Conservation (phyloP, 495 filamentous ascomycete species). For the Lophium mytilinum region DNA sequence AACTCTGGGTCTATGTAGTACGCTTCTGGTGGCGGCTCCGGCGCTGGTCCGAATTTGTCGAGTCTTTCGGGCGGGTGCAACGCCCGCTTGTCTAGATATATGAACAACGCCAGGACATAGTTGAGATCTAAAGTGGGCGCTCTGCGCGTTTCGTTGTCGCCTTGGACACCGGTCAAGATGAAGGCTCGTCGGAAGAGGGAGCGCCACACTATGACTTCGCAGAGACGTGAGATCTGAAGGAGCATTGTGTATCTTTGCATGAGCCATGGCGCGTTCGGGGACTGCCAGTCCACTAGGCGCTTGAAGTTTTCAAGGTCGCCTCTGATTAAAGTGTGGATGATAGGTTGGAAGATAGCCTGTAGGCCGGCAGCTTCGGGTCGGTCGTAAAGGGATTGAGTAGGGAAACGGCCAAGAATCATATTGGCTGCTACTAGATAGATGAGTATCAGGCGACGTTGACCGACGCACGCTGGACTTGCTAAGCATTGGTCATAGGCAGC, state of each 20-base stretch:
- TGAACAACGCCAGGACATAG: constrained; percentile 45
- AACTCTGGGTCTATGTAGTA: constrained; percentile 41
- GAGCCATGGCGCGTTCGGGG: constrained; percentile 54
- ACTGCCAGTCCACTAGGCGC: constrained; percentile 44
- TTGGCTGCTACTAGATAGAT: constrained; percentile 78
- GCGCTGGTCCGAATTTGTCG: constrained; percentile 6
- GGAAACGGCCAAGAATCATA: constrained; percentile 79
- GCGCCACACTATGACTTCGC: constrained; percentile 78
- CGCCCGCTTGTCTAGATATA: constrained; percentile 28
- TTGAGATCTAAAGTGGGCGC: constrained; percentile 51
- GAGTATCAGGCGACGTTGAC: constrained; percentile 71
- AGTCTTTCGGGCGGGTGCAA: constrained; percentile 1
- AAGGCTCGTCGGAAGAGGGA: constrained; percentile 73
- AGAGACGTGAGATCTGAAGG: constrained; percentile 60
- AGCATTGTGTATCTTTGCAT: constrained; percentile 59
- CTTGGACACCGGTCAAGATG: constrained; percentile 48
- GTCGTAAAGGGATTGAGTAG: constrained; percentile 53
- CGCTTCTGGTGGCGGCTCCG: not conserved
- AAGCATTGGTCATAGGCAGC: constrained; percentile 72
- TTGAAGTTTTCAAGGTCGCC: constrained; percentile 77
- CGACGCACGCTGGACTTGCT: constrained; percentile 45
- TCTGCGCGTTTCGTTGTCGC: constrained; percentile 39
- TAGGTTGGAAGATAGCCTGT: constrained; percentile 61
- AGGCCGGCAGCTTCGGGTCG: constrained; percentile 66
- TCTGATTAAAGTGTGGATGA: constrained; percentile 62